Evolutionary conservation across 805 yeast species (phyloP), one percentile per base, ranked within the genome.

Genomic region (Metschnikowia anglica): DNA sequence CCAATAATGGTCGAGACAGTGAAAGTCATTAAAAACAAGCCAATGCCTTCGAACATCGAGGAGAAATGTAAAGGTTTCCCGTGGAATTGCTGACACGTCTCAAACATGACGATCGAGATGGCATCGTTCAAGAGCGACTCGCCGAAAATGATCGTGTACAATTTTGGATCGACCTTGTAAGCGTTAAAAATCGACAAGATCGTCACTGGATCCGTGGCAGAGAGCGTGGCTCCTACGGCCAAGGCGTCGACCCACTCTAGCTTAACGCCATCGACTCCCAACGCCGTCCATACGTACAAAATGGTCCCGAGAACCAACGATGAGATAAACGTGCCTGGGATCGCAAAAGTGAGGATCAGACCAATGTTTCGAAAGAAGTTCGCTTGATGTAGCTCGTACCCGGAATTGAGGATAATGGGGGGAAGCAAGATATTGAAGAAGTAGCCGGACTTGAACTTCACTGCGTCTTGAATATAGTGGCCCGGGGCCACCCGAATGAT

Each of bases 171-270:
- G 26, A 93, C 99, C 65, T 91, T 90, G 68, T 93, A 93, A 11
- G 98, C 93, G 61, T 91, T 93, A 74, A 93, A 93, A 47, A 93
- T 93, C 11, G 98, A 89, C 53, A 93, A 69, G 57, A 93, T 91
- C 1, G 99, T 93, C 23, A 93, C 97, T 0, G 99, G 99, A 63
- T 93, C 99, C 2, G 99, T 93, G 16, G 99, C 99, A 2, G 96
- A 88, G 33, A 93, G 75, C 0, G 99, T 91, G 2, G 99, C 99
- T 18, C 99, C 99, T 13, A 93, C 96, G 0, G 97, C 91, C 43
- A 93, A 73, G 0, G 98, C 97, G 63, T 91, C 97, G n/a, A 93
- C 96, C 66, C 91, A 89, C 39, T 96, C 91, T 42, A 93, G 80
- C 49, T 81, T 70, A 29, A 93, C 79, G 31, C 91, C 88, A 59